Base-by-base conservation (phyloP, 2,329 filamentous ascomycete genomes). In the Botrytis fabae region DNA sequence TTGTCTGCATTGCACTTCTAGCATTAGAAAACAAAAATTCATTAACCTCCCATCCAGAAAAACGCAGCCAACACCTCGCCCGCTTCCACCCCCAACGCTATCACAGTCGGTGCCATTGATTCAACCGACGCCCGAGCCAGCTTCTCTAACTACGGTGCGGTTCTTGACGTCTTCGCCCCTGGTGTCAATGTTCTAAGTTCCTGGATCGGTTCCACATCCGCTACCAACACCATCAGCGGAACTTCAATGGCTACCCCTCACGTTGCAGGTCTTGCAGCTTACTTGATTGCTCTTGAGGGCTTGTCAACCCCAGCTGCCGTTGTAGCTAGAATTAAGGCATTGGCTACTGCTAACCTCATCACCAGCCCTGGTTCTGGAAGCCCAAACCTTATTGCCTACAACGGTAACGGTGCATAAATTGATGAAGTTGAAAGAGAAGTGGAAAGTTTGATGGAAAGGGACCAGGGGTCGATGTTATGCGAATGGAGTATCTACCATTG, bases 211-310 rank as follows among this genome's bases (percentile, higher is more conserved):
- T 78, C 79, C 66, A 81, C 80, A 54, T 82, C 78, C 9, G 83
- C 86, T 38, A 85, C 80, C n/a, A 83, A 88, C 78, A 85, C 80
- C 25, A 83, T 89, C 77, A 86, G 84, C 22, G 90, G 89, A 48
- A 91, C 90, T 9, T 89, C 85, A 51, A 91, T 91, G 89, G 87
- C 71, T 69, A 73, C 86, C 20, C 91, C 91, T 1, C 90, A 92
- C 80, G 85, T 93, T 71, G 86, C 89, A 65, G 91, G 91, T 65
- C 84, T 93, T 5, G 89, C 89, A 22, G 90, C 90, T 42, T 93
- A 93, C 81, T 82, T 93, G 46, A 89, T 93, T 83, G 79, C 77
- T 8, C 76, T 84, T 1, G 83, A 85, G 76, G 81, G 81, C 1
- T 80, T 83, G 73, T 79, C 71, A 59, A 82, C 80, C 8, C 84